Evolutionary conservation across 306 rosid species (phyloP).

Genomic region (Ochetophila trinervis): DNA sequence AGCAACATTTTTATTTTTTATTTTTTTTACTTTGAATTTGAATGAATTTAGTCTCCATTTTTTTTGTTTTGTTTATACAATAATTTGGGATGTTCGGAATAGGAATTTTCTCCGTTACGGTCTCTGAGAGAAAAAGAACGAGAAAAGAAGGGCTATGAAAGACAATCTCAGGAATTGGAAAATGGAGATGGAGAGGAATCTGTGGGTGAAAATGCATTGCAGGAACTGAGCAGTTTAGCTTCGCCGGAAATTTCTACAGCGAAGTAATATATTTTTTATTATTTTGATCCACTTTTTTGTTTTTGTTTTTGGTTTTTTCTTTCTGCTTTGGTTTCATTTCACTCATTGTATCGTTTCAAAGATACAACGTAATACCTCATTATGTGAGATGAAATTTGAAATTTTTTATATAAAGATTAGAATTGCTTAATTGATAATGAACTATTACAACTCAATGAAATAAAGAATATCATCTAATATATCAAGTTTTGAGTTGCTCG

Average conservation of each 20-base stretch:
- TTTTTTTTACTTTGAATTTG: not conserved
- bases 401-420: too few relatives aligned
- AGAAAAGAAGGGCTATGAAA: constrained; percentile 39
- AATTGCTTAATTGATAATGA: too few relatives aligned
- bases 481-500: too few relatives aligned
- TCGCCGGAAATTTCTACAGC: constrained; percentile 36
- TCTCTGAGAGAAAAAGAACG: constrained; percentile 72
- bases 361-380: constrained; percentile 49
- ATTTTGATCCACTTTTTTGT: not conserved
- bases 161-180: constrained; percentile 34
- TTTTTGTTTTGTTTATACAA: not conserved
- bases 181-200: constrained; percentile 46
- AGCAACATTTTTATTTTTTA: not conserved
- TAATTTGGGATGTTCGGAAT: constrained; percentile 8
- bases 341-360: not conserved
- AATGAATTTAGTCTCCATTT: not conserved
- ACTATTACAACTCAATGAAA: too few relatives aligned
- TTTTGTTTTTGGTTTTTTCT: too few relatives aligned
- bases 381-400: constrained; percentile 17
- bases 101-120: constrained; percentile 80
- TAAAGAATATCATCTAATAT: too few relatives aligned
- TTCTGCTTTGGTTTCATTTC: not conserved
- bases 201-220: constrained; percentile 38
- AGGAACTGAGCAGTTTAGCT: constrained; percentile 49
- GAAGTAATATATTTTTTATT: constrained; percentile 10